phyloP scores from a whole-genome alignment of 208 protist genomes.

The Wallacemonas sp. region DNA sequence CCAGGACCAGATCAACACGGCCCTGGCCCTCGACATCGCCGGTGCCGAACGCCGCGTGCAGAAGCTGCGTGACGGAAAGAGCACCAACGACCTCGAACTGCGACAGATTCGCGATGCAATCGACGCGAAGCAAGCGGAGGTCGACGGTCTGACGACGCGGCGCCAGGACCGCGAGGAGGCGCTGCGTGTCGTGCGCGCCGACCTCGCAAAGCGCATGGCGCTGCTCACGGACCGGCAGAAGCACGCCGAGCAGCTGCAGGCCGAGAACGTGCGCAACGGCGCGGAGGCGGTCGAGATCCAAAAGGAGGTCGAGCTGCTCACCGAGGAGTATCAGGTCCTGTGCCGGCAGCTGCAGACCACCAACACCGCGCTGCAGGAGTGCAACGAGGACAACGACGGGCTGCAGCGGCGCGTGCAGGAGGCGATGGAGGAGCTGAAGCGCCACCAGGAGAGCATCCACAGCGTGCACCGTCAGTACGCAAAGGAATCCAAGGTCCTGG shows the following conservation, averaged over 20 bases:
- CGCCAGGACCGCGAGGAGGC: slow-evolving; percentile 85
- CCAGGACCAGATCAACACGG: slow-evolving; percentile 51
- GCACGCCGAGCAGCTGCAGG: slow-evolving; percentile 56
- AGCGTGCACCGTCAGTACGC: slow-evolving; percentile 42
- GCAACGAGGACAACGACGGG: slow-evolving; percentile 85
- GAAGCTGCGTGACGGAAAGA: slow-evolving; percentile 46
- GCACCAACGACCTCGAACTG: slow-evolving; percentile 52
- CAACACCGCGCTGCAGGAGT: slow-evolving; percentile 84
- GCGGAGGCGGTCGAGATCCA: slow-evolving; percentile 39
- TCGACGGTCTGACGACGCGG: slow-evolving; percentile 43
- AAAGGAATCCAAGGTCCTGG: slow-evolving; percentile 60
- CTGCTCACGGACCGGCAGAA: slow-evolving; percentile 38
- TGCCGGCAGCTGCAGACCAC: slow-evolving; percentile 76
- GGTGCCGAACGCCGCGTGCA: slow-evolving; percentile 48
- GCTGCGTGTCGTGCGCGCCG: slow-evolving; percentile 65
- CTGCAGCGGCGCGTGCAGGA: slow-evolving; percentile 66
- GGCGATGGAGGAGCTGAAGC: slow-evolving; percentile 59
- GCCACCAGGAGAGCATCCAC: slow-evolving; percentile 55
- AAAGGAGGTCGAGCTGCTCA: slow-evolving; percentile 50
- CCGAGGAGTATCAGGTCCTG: slow-evolving; percentile 85
- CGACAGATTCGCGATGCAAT: slow-evolving; percentile 36
- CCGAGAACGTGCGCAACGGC: slow-evolving; percentile 51
- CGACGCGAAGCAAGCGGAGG: slow-evolving; percentile 57
- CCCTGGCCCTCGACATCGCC: slow-evolving; percentile 53
- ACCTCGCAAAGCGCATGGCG: slow-evolving; percentile 43